Percentiles rank a stretch among this genome's conserved stretches.
Evolutionary conservation across 1,284 basidiomycete genomes (phyloP).

Genomic region (Puccinia sorghi): DNA sequence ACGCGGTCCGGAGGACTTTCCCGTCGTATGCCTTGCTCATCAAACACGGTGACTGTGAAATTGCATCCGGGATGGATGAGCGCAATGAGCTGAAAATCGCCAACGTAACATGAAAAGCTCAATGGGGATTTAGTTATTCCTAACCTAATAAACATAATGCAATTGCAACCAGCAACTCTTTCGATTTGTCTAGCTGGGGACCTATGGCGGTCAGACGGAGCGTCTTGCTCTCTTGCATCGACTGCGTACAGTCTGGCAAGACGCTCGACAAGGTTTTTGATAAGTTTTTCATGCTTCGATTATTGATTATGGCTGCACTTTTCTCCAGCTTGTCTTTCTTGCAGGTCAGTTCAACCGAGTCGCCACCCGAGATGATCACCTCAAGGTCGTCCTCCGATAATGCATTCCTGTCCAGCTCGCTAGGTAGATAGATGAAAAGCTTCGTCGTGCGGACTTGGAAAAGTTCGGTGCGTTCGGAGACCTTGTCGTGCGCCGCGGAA

Average conservation of each 20-base stretch:
- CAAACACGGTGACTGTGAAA: slow-evolving; percentile 12
- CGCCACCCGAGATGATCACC: slow-evolving; percentile 5
- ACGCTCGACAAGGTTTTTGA: slow-evolving; percentile 18
- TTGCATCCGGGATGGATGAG: neutral
- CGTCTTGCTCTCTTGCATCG: neutral
- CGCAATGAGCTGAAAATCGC: neutral
- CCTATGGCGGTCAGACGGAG: slow-evolving; percentile 34
- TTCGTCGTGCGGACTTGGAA: slow-evolving; percentile 19
- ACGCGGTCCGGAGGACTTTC: neutral
- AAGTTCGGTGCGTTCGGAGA: slow-evolving; percentile 13
- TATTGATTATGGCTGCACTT: neutral
- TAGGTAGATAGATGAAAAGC: slow-evolving; percentile 2
- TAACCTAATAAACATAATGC: slow-evolving; percentile 34
- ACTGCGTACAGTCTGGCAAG: slow-evolving; percentile 16
- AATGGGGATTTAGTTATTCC: neutral
- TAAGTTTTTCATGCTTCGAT: slow-evolving; percentile 21
- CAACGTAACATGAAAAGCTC: neutral
- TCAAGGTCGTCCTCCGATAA: neutral
- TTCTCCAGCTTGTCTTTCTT: slow-evolving; percentile 3
- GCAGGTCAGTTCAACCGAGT: neutral
- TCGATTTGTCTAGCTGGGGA: slow-evolving; percentile 10
- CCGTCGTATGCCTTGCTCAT: slow-evolving; percentile 8
- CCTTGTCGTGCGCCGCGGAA: slow-evolving; percentile 5
- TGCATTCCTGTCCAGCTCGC: neutral
- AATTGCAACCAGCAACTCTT: slow-evolving; percentile 37